Base-by-base conservation (phyloP, 2,329 filamentous ascomycete species). In the Ascomycota sp. region DNA sequence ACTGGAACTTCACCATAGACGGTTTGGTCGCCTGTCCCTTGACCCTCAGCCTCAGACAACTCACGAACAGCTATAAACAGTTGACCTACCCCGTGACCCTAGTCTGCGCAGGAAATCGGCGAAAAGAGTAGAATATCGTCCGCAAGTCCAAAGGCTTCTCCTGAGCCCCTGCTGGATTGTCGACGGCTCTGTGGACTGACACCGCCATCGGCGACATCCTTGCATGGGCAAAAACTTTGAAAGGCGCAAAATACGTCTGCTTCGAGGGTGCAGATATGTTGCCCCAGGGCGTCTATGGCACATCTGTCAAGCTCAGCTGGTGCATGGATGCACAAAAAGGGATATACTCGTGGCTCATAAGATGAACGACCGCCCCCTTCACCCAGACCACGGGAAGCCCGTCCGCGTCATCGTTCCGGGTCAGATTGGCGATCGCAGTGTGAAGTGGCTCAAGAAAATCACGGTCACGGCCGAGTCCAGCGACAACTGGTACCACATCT, bases 401-500 rank as follows among this genome's bases (percentile, higher is more conserved):
- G 53, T 94, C 25, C 65, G 85, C 36, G 73, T 75, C 6, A 72
- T 93, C 7, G 78, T 94, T 4, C 85, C 85, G 0, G 85, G 85
- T 0, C 82, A 92, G 49, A 93, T 94, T 36, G 85, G 85, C 22
- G 85, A 83, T 1, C 66, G 85, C 37, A 92, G 81, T 47, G 83
- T 94, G 21, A 94, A 94, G 51, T 94, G 85, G 85, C 48, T 94
- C 34, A 86, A 75, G 55, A 74, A 63, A 38, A 65, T 94, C 35
- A 76, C 83, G 26, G 51, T 94, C 30, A 86, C 82, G 0, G 66
- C 73, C 8, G 59, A 63, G 17, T 82, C 83, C 1, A 92, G 82
- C 45, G 75, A 86, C 37, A 93, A 91, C 45, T 92, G 82, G 81
- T 93, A 93, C 43, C 85, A 94, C 50, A 82, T 91, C 36, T 85